phyloP scores from a whole-genome alignment of 2,329 filamentous ascomycete species.

The Clonostachys sp. region DNA sequence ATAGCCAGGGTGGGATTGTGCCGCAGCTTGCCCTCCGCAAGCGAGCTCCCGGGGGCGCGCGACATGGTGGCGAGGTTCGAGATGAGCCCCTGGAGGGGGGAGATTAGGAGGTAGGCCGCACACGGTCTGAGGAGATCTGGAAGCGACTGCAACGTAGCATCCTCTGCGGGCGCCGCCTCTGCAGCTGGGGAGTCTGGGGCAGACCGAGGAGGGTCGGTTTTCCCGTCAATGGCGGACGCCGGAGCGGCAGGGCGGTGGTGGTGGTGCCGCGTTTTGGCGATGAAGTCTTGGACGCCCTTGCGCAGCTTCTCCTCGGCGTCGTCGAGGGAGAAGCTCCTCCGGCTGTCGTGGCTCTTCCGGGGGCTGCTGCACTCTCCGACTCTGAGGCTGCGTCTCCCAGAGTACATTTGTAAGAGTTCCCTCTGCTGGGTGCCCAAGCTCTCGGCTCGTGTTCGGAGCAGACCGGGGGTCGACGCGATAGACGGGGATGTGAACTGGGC shows the following conservation, averaged over 20 bases:
- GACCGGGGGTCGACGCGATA: slow-evolving; percentile 50
- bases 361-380: slow-evolving; percentile 4
- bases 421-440: slow-evolving; percentile 63
- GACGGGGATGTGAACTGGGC: slow-evolving; percentile 48
- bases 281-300: slow-evolving; percentile 40
- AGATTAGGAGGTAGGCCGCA: slow-evolving; percentile 60
- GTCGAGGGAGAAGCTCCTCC: slow-evolving; percentile 30
- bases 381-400: slow-evolving; percentile 4
- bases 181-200: neutral
- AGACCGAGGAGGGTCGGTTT: too few relatives aligned
- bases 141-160: slow-evolving; percentile 20
- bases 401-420: slow-evolving; percentile 24
- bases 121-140: slow-evolving; percentile 26
- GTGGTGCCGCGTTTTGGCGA: slow-evolving; percentile 29
- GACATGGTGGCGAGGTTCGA: slow-evolving; percentile 48
- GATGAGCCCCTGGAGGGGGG: slow-evolving; percentile 58
- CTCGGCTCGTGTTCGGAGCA: slow-evolving; percentile 66
- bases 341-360: slow-evolving; percentile 3
- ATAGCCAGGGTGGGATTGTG: slow-evolving; percentile 61
- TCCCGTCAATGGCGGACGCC: neutral
- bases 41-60: slow-evolving; percentile 6
- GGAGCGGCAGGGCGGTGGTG: neutral
- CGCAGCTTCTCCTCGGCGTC: slow-evolving; percentile 42
- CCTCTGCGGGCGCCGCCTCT: slow-evolving; percentile 11
- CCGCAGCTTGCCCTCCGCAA: slow-evolving; percentile 48